Conservation (phyloP, 768 basidiomycete species). For the Dendrothele bispora region DNA sequence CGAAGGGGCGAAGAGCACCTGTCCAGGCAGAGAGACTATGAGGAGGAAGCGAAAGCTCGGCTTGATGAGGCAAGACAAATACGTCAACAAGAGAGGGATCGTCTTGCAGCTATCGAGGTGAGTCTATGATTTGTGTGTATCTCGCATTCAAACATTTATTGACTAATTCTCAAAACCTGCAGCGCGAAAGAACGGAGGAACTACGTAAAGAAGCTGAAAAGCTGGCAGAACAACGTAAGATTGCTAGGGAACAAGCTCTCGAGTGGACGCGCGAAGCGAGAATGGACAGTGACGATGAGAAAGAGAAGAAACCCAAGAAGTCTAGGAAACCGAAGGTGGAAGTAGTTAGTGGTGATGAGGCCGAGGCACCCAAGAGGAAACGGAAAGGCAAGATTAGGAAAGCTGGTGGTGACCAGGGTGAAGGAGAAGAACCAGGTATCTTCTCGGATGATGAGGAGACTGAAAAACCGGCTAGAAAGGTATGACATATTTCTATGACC, state of each 20-base stretch:
- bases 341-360: constrained; percentile 47
- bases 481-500: constrained; percentile 19
- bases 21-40: constrained; percentile 65
- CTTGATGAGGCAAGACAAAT: constrained; percentile 75
- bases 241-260: constrained; percentile 76
- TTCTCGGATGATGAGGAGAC: constrained; percentile 74
- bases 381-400: constrained; percentile 69
- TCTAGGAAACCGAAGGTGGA: constrained; percentile 52
- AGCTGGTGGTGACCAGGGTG: constrained; percentile 41
- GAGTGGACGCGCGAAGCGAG: constrained; percentile 73
- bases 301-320: constrained; percentile 63
- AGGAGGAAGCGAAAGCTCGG: constrained; percentile 68
- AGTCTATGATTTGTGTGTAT: too few species aligned
- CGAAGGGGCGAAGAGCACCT: constrained; percentile 82
- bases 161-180: constrained; percentile 9
- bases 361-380: constrained; percentile 72
- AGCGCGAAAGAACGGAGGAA: constrained; percentile 66
- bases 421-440: constrained; percentile 57
- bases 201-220: constrained; percentile 70
- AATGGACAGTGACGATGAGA: constrained; percentile 78
- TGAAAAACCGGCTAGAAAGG: constrained; percentile 72
- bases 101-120: constrained; percentile 67
- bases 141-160: background rate
- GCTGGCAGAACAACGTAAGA: constrained; percentile 75
- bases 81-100: constrained; percentile 78